These are phyloP conservation scores for Neofusicoccum umdonicola DNA, from an alignment of 2,329 filamentous ascomycete genomes.

Conservation along the genomic window DNA sequence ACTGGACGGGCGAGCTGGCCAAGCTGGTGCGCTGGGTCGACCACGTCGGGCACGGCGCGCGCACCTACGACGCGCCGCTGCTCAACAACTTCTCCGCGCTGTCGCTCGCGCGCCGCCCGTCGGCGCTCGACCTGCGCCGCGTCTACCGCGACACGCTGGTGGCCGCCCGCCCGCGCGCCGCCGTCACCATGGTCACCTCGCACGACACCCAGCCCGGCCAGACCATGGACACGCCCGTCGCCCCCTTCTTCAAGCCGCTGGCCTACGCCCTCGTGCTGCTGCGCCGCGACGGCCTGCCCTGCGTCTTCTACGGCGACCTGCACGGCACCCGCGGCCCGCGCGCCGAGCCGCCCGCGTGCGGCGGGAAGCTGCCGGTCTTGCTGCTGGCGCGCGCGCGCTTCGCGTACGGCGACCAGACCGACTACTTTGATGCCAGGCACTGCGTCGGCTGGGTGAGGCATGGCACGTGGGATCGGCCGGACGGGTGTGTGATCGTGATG, in stretches of 20 bases:
- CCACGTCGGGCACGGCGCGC: conserved; percentile 54
- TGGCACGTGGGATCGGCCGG: conserved; percentile 44
- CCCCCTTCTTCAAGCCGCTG: conserved; percentile 66
- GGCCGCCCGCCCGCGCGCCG: conserved; percentile 50
- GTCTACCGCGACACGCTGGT: conserved; percentile 63
- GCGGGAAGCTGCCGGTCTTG: conserved; percentile 57
- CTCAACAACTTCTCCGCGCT: conserved; percentile 65
- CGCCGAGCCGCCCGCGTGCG: conserved; percentile 54
- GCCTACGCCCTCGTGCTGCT: conserved; percentile 72
- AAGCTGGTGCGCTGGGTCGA: conserved; percentile 58
- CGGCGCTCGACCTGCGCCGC: conserved; percentile 53
- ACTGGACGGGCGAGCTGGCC: conserved; percentile 60
- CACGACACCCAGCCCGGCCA: conserved; percentile 69
- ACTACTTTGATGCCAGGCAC: conserved; percentile 61
- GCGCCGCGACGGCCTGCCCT: conserved; percentile 60
- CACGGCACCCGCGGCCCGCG: conserved; percentile 60
- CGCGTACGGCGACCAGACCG: conserved; percentile 63
- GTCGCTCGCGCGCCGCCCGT: conserved; percentile 48
- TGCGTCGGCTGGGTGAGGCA: conserved; percentile 61
- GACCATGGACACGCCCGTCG: conserved; percentile 60
- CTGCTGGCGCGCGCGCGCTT: conserved; percentile 63
- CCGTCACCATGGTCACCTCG: conserved; percentile 69
- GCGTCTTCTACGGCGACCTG: conserved; percentile 69
- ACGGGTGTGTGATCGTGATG: conserved; percentile 47
- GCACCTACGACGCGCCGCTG: conserved; percentile 66